Evolutionary conservation across 148 eudicot species (phyloP), one percentile per base, ranked within the genome.

Genomic region (Diospyros kaki): DNA sequence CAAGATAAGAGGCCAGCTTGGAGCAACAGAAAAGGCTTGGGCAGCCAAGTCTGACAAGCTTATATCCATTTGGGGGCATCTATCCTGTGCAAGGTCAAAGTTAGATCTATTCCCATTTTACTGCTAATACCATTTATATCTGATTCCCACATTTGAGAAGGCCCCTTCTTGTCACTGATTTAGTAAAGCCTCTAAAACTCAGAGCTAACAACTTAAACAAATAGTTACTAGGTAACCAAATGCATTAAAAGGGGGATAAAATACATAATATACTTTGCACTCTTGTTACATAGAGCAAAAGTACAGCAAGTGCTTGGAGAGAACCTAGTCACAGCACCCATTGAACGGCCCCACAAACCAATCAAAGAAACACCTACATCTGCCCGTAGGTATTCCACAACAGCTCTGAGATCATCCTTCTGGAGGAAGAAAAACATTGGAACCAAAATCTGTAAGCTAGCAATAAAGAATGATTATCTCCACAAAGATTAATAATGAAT

Each of bases 261-360:
- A 38, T 8, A 43, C 51, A 46, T 66, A 63, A 14, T 28, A n/a
- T 66, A 18, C n/a, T 40, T 11, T 17, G 12, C 18, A 39, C 51
- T 52, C 52, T 74, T 53, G 50, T 18, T 38, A 17, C 41, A 17
- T 18, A 6, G 40, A 69, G 1, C 10, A 69, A 52, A 52, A 75
- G 63, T 59, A 71, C 60, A 80, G 50, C 42, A 71, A 43, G 62
- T 50, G 53, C 56, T 72, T 40, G 73, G 43, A 52, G 68, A 17
- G 12, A 65, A 93, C 99, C 99, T 89, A 68, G 99, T 91, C 63
- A 95, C 99, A 76, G 99, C 94, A 77, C 99, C 99, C 99, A 95
- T 95, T 14, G 99, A 95, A 61, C 99, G 97, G 65, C 99, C 99
- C 99, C 99, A 95, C 79, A 95, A 83, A 68, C 97, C 99, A 86